These are phyloP conservation scores for Favolaschia claudopus DNA, from an alignment of 768 basidiomycete species.

Conservation along the genomic window DNA sequence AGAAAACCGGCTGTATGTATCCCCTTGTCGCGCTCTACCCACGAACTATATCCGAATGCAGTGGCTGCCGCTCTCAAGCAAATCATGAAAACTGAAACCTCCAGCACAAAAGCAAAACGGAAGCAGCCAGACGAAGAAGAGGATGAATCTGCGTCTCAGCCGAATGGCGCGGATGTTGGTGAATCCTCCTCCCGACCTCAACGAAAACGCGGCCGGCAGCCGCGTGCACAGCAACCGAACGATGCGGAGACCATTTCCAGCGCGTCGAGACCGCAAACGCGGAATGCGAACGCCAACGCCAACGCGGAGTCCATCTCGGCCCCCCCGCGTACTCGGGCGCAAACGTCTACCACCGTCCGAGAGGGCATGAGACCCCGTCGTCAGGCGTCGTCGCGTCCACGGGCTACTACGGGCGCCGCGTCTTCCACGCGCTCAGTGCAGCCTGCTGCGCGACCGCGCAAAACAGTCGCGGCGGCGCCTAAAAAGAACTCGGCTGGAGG, in stretches of 20 bases:
- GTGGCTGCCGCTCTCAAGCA: slow-evolving; percentile 18
- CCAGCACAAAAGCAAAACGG: slow-evolving; percentile 7
- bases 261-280: no score
- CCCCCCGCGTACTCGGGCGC: no score
- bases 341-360: no score
- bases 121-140: slow-evolving; percentile 16
- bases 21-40: background rate
- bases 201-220: slow-evolving; percentile 11
- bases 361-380: background rate
- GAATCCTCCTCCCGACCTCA: background rate
- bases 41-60: background rate
- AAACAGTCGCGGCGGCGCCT: background rate
- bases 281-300: no score
- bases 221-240: background rate
- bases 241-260: background rate
- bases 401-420: slow-evolving; percentile 1
- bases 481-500: background rate
- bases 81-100: background rate
- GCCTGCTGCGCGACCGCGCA: background rate
- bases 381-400: slow-evolving; percentile 10
- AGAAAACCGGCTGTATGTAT: slow-evolving; percentile 24
- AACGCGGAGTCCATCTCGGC: no score
- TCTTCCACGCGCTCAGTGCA: slow-evolving; percentile 9
- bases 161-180: background rate
- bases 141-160: background rate